A percentile compares a stretch with the other conserved stretches of the same genome.
Conservation (phyloP, 352 stramenopile species). For the Globisporangium paroecandrum region DNA sequence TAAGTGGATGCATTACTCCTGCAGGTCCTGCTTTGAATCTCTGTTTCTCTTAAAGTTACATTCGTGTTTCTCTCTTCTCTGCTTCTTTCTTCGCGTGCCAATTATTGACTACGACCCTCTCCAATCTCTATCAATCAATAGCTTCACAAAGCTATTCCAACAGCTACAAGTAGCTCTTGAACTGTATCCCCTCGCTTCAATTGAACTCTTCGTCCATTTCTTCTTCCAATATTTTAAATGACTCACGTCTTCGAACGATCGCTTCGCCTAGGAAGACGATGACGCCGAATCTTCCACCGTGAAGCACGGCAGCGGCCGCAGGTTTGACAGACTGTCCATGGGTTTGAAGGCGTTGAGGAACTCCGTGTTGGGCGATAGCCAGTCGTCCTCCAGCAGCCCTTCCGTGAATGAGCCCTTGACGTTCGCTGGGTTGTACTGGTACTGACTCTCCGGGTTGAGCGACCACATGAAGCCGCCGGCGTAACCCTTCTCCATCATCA, state of each 20-base stretch:
- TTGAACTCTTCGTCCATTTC: neutral
- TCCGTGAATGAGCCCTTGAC: conserved; percentile 58
- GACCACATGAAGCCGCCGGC: conserved; percentile 82
- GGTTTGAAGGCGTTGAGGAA: conserved; percentile 64
- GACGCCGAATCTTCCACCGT: neutral
- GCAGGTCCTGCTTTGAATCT: neutral
- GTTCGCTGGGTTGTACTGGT: conserved; percentile 72
- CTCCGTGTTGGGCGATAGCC: conserved; percentile 64
- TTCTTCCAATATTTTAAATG: neutral
- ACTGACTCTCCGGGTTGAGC: conserved; percentile 74
- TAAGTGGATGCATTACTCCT: neutral
- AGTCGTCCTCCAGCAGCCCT: conserved; percentile 73
- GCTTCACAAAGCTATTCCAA: too few relatives aligned
- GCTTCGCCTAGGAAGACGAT: neutral
- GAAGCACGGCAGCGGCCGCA: conserved; percentile 69
- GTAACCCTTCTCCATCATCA: conserved; percentile 62
- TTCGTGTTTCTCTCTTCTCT: neutral
- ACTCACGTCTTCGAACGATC: neutral
- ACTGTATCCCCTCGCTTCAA: neutral
- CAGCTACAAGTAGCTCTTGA: neutral
- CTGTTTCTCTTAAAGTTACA: conserved; percentile 6
- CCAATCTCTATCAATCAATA: neutral
- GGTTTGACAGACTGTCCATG: conserved; percentile 63
- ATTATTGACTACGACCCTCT: neutral
- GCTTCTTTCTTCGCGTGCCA: neutral